These are phyloP conservation scores for Pythium chondricola DNA, from an alignment of 352 stramenopile genomes.

Conservation along the genomic window DNA sequence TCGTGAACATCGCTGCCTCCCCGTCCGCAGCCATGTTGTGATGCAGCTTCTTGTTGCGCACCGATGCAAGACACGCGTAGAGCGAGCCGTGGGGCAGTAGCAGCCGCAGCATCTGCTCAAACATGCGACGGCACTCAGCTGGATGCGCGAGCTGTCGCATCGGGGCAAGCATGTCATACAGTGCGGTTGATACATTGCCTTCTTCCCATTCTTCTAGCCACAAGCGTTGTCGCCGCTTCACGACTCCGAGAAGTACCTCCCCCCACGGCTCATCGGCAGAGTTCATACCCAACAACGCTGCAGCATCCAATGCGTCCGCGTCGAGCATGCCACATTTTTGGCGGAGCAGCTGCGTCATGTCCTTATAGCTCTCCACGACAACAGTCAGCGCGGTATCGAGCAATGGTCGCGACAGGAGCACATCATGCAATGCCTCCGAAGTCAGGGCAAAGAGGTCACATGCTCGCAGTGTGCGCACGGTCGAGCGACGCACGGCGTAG, in stretches of 20 bases:
- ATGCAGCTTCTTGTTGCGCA: slow-evolving; percentile 17
- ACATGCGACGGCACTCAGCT: slow-evolving; percentile 33
- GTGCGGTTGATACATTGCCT: slow-evolving; percentile 4
- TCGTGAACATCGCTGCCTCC: background rate
- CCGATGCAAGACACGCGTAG: slow-evolving; percentile 15
- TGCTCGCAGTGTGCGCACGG: slow-evolving; percentile 21
- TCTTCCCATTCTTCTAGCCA: slow-evolving; percentile 30
- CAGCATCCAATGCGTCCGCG: slow-evolving; percentile 7
- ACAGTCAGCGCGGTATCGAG: slow-evolving; percentile 34
- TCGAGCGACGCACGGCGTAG: slow-evolving; percentile 34
- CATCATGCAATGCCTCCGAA: slow-evolving; percentile 39
- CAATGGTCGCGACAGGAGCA: slow-evolving; percentile 28
- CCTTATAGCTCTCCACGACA: slow-evolving; percentile 40
- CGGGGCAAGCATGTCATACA: slow-evolving; percentile 5
- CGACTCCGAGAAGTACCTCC: slow-evolving; percentile 25
- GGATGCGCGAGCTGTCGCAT: slow-evolving; percentile 21
- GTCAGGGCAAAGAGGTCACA: slow-evolving; percentile 25
- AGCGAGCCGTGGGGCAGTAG: slow-evolving; percentile 32
- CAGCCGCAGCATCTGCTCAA: slow-evolving; percentile 45
- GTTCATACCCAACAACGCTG: slow-evolving; percentile 7
- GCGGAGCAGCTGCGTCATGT: slow-evolving; percentile 23
- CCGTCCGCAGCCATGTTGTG: background rate
- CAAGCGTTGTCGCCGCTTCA: slow-evolving; percentile 22
- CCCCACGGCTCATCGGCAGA: slow-evolving; percentile 37
- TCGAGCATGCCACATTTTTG: slow-evolving; percentile 9